Evolutionary conservation across 306 rosid species (phyloP), one percentile per base, ranked within the genome.

Genomic region (Cicer bijugum): DNA sequence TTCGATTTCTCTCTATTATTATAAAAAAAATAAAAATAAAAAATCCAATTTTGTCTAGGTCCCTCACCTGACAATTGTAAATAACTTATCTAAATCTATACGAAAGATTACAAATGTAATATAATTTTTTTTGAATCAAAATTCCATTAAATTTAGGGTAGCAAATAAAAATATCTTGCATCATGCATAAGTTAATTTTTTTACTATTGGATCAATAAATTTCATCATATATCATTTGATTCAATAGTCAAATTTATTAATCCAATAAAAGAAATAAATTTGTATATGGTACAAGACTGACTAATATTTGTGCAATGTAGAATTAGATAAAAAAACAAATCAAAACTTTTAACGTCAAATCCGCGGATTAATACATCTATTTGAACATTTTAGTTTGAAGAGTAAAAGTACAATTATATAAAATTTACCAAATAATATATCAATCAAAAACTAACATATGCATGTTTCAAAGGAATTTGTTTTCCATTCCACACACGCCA

Each of bases 1-100:
- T 47, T 70, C 57, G 43, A 23, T 56, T 57, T 61, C 35, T 61
- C 61, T 39, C 6, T 62, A 39, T 58, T 23, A 28, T 19, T 48
- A n/a, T 48, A 48, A 1, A 4, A 9, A 58, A 33, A 44, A 17
- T 17, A 17, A 17, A 17, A 17, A 17, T 17, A 28, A 28, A 28
- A 28, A 4, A 28, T 28, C 57, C 6, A 17, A 57, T 5, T 58
- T n/a, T 45, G 17, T 15, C 12, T 46, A 39, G 8, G 23, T 42
- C 63, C 47, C 7, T 35, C 8, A 72, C 67, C 64, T 28, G 48
- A 42, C 5, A n/a, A 46, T 14, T 8, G 42, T 56, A 12, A 16
- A 55, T 17, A 12, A 51, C 17, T 17, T 35, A 9, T 1, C 69
- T 2, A 46, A 6, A 45, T 59, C 12, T 64, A 14, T 45, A n/a